Evolutionary conservation across 192 early-diverging fungal genomes (phyloP), one percentile per base, ranked within the genome.

Genomic region (Podila clonocystis): DNA sequence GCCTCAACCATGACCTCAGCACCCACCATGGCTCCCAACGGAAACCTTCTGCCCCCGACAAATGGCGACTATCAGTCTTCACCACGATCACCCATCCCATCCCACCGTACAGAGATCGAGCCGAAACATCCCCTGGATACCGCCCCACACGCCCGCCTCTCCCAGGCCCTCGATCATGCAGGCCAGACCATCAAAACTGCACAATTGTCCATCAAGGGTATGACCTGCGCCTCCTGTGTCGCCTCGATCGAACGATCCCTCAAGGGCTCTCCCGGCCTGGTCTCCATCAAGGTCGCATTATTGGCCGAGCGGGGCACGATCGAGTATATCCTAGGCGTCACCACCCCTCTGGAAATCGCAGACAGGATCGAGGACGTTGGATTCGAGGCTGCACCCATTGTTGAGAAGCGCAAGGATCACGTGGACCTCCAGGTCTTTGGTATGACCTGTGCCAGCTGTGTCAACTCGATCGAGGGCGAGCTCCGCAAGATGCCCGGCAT

Each of bases 161-260:
- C 64, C 70, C 17, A 60, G 57, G 4, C 74, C 64, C 31, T 74
- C 73, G n/a, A 30, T 45, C 31, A 59, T 12, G 29, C 57, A 9
- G 41, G 4, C 13, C 38, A 45, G 20, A 45, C 62, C 58, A 68
- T 58, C 48, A 63, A 31, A 12, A 65, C 50, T 19, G 82, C 80
- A 61, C 85, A 90, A 72, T 73, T 98, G 17, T 87, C 93, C 66
- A 88, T 99, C 22, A 88, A 83, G 36, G 98, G 98, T 6, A 99
- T 99, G 98, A 97, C 98, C 30, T 98, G 97, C 85, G 91, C 97
- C 5, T 93, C 93, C 9, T 99, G 98, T 85, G 97, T 99, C 1
- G 89, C 89, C 31, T 85, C 91, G 2, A 93, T 99, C 22, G 95
- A 98, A 85, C 89, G 88, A 22, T 86, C 89, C 5, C 71, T 98